Base-by-base conservation (phyloP, 495 filamentous ascomycete species). In the Penicillium chermesinum region DNA sequence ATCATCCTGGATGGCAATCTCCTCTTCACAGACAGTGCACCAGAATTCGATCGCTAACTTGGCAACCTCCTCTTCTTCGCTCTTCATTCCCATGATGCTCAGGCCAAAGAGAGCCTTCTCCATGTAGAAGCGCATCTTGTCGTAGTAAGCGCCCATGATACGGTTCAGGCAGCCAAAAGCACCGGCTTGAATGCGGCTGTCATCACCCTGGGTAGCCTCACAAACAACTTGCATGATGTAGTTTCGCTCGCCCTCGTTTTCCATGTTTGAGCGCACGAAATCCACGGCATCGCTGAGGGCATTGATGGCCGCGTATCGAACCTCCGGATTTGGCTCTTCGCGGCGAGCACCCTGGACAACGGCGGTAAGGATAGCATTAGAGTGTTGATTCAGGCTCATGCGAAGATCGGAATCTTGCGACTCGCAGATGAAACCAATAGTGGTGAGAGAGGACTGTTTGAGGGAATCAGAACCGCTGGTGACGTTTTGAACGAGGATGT, bases 211-310 rank as follows among this genome's bases (percentile, higher is more conserved):
- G 41, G 94, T 97, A 44, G 94, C 94, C 74, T 98, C 93, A 70
- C 93, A 98, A 58, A 98, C 87, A 54, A 98, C 93, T 73, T 98
- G 93, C 93, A 98, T 98, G 62, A 98, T 98, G 74, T 97, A 97
- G 73, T 98, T 97, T 32, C 93, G 83, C 74, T 98, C 93, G 53
- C 91, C 93, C 67, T 98, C 93, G 60, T 97, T 95, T 63, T 96
- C 93, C 67, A 98, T 97, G 70, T 98, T 98, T 66, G 87, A 89
- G 12, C 88, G 81, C 27, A 98, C 91, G 64, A 98, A 98, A 67
- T 98, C 93, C 18, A 97, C 82, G n/a, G 89, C 95, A 63, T 98
- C 94, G 58, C 89, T 87, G 13, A 98, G 83, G 15, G 93, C 94
- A 44, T 85, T 85, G 63, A 98, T 91, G 57, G 93, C 93, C 30